Percentiles rank a stretch among this genome's conserved stretches.
These are phyloP conservation scores for Metschnikowia noctiluminum DNA, from an alignment of 805 yeast species.

Conservation along the genomic window DNA sequence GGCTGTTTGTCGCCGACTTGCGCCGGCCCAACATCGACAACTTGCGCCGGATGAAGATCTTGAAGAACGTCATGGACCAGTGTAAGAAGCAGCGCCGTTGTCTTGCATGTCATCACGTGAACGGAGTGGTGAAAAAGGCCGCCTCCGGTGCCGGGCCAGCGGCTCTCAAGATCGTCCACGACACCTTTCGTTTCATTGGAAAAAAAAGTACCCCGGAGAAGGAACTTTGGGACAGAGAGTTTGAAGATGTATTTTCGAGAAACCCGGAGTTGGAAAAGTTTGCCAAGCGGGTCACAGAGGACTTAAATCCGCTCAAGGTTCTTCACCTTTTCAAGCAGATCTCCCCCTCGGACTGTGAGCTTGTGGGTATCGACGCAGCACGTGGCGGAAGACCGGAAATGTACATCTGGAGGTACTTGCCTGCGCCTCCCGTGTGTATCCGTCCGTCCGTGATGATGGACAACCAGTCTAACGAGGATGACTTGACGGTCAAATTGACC, in stretches of 20 bases:
- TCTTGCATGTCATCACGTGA: conserved; percentile 77
- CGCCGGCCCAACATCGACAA: conserved; percentile 88
- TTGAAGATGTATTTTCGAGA: conserved; percentile 66
- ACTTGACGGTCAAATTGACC: conserved; percentile 89
- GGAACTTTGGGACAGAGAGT: conserved; percentile 80
- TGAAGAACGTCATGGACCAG: conserved; percentile 82
- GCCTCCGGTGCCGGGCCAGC: conserved; percentile 91
- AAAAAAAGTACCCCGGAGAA: conserved; percentile 85
- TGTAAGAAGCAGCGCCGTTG: conserved; percentile 95
- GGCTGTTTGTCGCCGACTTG: conserved; percentile 70
- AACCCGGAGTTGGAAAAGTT: conserved; percentile 89
- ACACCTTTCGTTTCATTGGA: conserved; percentile 93
- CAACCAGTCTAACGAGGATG: conserved; percentile 94
- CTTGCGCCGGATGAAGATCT: conserved; percentile 82
- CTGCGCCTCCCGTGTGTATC: conserved; percentile 98
- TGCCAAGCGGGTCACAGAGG: conserved; percentile 84
- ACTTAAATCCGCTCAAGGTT: conserved; percentile 88
- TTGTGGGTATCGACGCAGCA: conserved; percentile 84
- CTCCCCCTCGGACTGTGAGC: conserved; percentile 83
- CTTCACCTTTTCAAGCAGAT: conserved; percentile 84
- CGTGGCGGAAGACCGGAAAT: conserved; percentile 92
- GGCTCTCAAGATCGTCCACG: conserved; percentile 91
- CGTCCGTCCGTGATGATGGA: conserved; percentile 96
- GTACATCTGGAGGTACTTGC: conserved; percentile 94
- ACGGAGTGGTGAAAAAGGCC: conserved; percentile 97